Conservation (phyloP, 306 rosid genomes). For the Pterocarpus macrocarpus region DNA sequence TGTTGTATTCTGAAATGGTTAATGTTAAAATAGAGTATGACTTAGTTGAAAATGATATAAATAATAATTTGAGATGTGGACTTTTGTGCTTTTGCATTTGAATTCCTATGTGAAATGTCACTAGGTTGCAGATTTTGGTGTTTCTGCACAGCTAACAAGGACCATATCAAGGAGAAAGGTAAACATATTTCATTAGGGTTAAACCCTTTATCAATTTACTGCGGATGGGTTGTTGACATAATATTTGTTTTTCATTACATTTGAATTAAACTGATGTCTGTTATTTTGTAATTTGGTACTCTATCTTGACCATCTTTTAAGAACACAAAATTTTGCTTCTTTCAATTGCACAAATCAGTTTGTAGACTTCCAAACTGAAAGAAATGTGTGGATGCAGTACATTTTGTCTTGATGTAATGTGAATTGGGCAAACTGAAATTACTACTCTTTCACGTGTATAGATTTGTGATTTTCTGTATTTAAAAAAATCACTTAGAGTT, state of each 20-base stretch:
- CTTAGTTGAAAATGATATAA: constrained; percentile 36
- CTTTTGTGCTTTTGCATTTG: constrained; percentile 46
- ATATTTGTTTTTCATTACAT: neutral
- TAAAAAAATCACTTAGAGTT: constrained; percentile 7
- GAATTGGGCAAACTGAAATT: constrained; percentile 27
- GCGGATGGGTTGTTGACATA: constrained; percentile 36
- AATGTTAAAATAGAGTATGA: constrained; percentile 23
- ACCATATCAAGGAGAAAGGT: constrained; percentile 99
- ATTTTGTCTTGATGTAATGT: constrained; percentile 16
- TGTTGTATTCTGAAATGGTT: constrained; percentile 34
- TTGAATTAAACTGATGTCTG: constrained; percentile 18
- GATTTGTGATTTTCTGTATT: constrained; percentile 15
- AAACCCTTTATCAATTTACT: constrained; percentile 32
- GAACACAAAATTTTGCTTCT: neutral
- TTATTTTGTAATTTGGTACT: constrained; percentile 3
- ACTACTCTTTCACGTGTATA: constrained; percentile 1
- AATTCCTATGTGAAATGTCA: constrained; percentile 48
- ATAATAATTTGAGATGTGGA: constrained; percentile 43
- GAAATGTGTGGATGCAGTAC: constrained; percentile 9
- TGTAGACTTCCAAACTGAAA: constrained; percentile 34
- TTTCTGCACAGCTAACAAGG: constrained; percentile 97
- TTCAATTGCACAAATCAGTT: constrained; percentile 29
- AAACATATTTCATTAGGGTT: constrained; percentile 41
- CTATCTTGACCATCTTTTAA: constrained; percentile 18
- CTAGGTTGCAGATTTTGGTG: constrained; percentile 99